Evolutionary conservation across 495 filamentous ascomycete species (phyloP), one percentile per base, ranked within the genome.

Genomic region (Entonaema liquescens): DNA sequence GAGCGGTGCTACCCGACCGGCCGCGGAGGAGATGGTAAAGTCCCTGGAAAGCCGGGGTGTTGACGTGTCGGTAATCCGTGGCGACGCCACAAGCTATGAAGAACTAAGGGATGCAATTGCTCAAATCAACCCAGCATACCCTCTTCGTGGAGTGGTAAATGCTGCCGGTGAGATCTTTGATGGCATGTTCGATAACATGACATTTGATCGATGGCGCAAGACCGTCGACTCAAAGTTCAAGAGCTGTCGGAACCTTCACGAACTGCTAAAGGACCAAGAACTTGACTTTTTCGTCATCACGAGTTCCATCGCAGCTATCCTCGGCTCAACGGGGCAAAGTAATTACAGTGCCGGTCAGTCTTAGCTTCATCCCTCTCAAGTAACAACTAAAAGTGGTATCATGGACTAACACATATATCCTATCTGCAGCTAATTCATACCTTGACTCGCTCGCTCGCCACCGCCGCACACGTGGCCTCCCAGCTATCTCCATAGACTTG

Each of bases 231-330:
- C 82, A 1, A 85, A 85, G 69, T 77, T 84, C 5, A 19, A 78
- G 1, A 79, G 81, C 5, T 68, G 76, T 15, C 31, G 59, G 36
- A 77, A 85, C 63, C 60, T 88, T 3, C 84, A 87, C 58, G 42
- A 77, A 8, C 42, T 53, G 3, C 70, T 85, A 26, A 28, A 52
- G 4, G 62, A 70, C 19, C 54, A 25, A 0, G 73, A 9, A 28
- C 75, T 87, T 1, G 85, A 87, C 69, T 88, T 88, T 73, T 87
- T 88, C 71, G 70, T 86, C 52, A 78, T 81, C 47, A 79, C 85
- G 8, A 82, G 80, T 23, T 87, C 85, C 17, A 66, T 86, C 5
- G 72, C 82, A 1, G 83, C 77, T n/a, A 63, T 81, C 0, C 65
- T 85, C 29, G 85, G 86, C 1, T 80, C 78, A 40, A 67, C 70